These are phyloP conservation scores for Pelargonium australe DNA, from an alignment of 441 rosid genomes.

Conservation along the genomic window DNA sequence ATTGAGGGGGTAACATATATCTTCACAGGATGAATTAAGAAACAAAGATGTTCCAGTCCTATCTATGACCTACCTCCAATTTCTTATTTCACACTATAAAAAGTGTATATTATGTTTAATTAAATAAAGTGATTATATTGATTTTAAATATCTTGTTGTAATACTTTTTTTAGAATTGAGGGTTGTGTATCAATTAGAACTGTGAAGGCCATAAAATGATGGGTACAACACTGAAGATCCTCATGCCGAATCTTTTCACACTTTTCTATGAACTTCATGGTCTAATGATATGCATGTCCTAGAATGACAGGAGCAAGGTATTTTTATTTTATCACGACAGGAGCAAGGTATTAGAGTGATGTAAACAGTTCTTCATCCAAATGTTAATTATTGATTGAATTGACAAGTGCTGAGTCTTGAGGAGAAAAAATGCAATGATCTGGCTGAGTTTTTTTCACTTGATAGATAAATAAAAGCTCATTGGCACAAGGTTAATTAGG, in stretches of 20 bases:
- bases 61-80: too few relatives aligned
- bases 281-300: neutral
- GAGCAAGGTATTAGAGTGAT: neutral
- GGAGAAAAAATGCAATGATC: neutral
- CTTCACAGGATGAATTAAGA: neutral
- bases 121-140: too few relatives aligned
- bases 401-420: neutral
- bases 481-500: neutral
- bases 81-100: too few relatives aligned
- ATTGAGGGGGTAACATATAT: too few relatives aligned
- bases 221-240: neutral
- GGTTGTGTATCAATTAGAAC: too few relatives aligned
- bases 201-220: neutral
- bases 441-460: neutral
- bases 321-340: too few relatives aligned
- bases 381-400: neutral
- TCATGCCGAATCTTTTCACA: neutral
- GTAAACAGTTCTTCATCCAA: neutral
- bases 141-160: too few relatives aligned
- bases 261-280: neutral
- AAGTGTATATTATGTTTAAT: too few relatives aligned
- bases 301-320: neutral
- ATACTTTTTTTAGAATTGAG: too few relatives aligned
- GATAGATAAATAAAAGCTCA: neutral
- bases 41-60: neutral